These are phyloP conservation scores for Ceriops tagal DNA, from an alignment of 345 rosid genomes.

Conservation along the genomic window DNA sequence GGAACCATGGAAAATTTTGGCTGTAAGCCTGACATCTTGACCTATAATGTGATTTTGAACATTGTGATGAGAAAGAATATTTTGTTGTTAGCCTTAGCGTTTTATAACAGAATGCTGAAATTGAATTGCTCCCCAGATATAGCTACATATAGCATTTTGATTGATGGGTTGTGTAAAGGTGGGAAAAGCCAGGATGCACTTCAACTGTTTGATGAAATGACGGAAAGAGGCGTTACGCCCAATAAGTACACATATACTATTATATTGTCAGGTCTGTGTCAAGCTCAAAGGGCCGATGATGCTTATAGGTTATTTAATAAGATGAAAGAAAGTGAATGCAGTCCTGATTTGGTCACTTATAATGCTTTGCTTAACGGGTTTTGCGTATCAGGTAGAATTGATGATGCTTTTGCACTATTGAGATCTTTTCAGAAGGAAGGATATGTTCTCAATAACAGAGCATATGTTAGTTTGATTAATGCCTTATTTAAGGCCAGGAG, in stretches of 20 bases:
- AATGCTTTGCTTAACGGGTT: conserved; percentile 83
- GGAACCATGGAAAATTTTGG: conserved; percentile 65
- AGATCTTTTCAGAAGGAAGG: conserved; percentile 52
- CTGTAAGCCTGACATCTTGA: conserved; percentile 60
- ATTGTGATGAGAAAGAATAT: conserved; percentile 38
- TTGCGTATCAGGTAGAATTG: conserved; percentile 58
- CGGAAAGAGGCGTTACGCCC: conserved; percentile 46
- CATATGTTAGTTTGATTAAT: conserved; percentile 58
- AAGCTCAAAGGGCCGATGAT: conserved; percentile 40
- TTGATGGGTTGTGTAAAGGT: conserved; percentile 54
- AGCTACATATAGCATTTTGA: conserved; percentile 56
- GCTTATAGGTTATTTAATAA: conserved; percentile 55
- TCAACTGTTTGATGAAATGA: conserved; percentile 81
- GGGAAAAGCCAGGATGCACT: conserved; percentile 56
- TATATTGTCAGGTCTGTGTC: conserved; percentile 66
- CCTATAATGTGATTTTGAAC: conserved; percentile 53
- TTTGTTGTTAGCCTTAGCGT: conserved; percentile 52
- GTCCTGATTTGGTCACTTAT: conserved; percentile 53
- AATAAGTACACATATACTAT: conserved; percentile 45
- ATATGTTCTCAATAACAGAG: conserved; percentile 45
- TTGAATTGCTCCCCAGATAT: conserved; percentile 48
- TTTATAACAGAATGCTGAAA: conserved; percentile 68
- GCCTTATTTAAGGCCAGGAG: conserved; percentile 55
- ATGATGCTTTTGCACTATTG: conserved; percentile 55
- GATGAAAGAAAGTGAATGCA: conserved; percentile 58